A percentile compares a stretch with the other conserved stretches of the same genome.
These are phyloP conservation scores for Phytopythium aichiense DNA, from an alignment of 352 stramenopile species.

Conservation along the genomic window DNA sequence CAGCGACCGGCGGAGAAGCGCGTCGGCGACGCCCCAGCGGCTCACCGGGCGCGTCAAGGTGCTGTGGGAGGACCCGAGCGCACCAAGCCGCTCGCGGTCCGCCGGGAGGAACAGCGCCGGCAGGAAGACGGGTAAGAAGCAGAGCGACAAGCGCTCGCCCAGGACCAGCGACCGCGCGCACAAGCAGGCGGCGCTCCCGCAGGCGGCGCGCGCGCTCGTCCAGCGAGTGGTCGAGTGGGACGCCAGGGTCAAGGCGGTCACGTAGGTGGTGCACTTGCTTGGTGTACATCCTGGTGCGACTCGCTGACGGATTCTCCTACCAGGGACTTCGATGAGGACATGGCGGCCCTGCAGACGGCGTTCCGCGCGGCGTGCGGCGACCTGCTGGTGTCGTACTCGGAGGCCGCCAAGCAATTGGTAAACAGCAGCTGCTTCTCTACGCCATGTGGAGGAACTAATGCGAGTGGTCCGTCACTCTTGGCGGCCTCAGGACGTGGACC, in stretches of 20 bases:
- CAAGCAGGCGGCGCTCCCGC: neutral
- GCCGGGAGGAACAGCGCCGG: neutral
- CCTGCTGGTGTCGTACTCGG: constrained; percentile 31
- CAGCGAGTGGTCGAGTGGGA: constrained; percentile 18
- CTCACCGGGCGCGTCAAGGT: neutral
- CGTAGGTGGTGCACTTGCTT: neutral
- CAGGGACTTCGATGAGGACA: constrained; percentile 10
- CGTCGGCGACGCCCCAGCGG: neutral
- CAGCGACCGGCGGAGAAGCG: neutral
- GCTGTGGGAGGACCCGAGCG: constrained; percentile 4
- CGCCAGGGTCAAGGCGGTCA: constrained; percentile 14
- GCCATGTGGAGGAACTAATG: neutral
- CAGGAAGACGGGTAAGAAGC: neutral
- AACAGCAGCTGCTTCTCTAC: neutral
- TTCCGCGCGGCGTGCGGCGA: constrained; percentile 33
- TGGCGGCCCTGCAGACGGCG: constrained; percentile 3
- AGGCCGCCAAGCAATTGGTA: constrained; percentile 32
- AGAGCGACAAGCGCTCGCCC: neutral
- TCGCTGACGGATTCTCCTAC: neutral
- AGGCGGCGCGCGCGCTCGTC: constrained; percentile 10
- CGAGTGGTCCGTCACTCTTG: constrained; percentile 3
- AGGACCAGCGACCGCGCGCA: neutral
- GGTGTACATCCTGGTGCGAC: neutral
- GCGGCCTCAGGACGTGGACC: constrained; percentile 32
- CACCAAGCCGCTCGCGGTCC: neutral